These are phyloP conservation scores for Salix dunnii DNA, from an alignment of 345 rosid species.

Conservation along the genomic window DNA sequence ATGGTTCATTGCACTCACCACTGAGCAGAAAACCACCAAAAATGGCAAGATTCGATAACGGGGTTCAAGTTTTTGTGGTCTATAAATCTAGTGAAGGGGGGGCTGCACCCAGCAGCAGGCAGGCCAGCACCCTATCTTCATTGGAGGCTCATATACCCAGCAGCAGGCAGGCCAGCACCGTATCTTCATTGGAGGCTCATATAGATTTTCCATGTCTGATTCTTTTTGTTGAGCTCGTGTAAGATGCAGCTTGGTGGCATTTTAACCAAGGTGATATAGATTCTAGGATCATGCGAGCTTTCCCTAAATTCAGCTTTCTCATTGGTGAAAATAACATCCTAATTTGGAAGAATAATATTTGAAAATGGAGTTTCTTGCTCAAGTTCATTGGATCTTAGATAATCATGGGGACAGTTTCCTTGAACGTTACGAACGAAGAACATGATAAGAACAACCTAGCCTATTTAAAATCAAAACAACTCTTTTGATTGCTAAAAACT, in stretches of 20 bases:
- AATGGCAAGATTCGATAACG: background rate
- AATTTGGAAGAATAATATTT: background rate
- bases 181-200: background rate
- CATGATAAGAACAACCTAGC: background rate
- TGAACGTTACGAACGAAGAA: background rate
- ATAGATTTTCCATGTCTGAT: background rate
- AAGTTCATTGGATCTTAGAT: background rate
- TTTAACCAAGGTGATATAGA: background rate
- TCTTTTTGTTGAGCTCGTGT: background rate
- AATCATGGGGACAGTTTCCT: background rate
- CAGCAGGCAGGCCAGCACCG: background rate
- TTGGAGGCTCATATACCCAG: background rate
- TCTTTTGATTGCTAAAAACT: background rate
- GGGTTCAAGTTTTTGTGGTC: background rate
- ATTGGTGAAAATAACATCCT: background rate
- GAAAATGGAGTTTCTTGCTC: background rate
- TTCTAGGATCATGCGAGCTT: background rate
- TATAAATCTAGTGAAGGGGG: background rate
- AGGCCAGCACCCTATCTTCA: background rate
- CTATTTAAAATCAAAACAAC: background rate
- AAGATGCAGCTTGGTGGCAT: background rate
- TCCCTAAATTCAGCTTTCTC: background rate
- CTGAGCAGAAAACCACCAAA: background rate
- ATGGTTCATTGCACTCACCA: conserved; percentile 12
- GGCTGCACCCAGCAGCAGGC: background rate